These are phyloP conservation scores for Tothia fuscella DNA, from an alignment of 2,329 filamentous ascomycete genomes.

Conservation along the genomic window DNA sequence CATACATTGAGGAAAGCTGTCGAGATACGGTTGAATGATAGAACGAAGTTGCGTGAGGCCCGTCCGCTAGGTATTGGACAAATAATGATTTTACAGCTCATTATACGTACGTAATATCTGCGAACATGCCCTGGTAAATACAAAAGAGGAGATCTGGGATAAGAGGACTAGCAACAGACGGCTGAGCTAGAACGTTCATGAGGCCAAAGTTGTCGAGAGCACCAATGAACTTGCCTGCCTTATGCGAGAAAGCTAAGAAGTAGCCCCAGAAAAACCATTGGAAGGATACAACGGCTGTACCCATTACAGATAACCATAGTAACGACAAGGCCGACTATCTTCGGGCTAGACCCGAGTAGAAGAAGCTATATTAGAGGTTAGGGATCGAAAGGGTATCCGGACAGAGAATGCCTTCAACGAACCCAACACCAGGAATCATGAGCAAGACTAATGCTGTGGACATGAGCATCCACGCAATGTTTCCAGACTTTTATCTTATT, in stretches of 20 bases:
- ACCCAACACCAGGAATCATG: conserved; percentile 85
- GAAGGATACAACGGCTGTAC: conserved; percentile 66
- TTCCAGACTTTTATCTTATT: conserved; percentile 49
- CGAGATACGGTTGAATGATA: not conserved
- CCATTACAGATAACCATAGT: conserved; percentile 75
- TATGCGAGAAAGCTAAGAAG: conserved; percentile 70
- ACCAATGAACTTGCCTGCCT: conserved; percentile 63
- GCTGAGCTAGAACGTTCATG: conserved; percentile 58
- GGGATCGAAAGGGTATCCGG: conserved; percentile 5
- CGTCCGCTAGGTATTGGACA: not conserved
- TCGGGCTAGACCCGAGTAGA: conserved; percentile 82
- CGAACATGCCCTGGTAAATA: conserved; percentile 82
- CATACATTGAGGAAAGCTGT: conserved; percentile 1
- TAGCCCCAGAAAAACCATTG: conserved; percentile 97
- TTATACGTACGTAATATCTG: conserved; percentile 64
- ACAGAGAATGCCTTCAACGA: conserved; percentile 18
- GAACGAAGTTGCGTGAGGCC: too few relatives aligned
- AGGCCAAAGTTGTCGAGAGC: conserved; percentile 71
- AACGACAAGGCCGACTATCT: conserved; percentile 80
- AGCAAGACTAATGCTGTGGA: conserved; percentile 70
- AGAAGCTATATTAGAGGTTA: conserved; percentile 47
- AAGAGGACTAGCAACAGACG: conserved; percentile 59
- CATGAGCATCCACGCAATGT: conserved; percentile 71
- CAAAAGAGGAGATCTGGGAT: conserved; percentile 78
- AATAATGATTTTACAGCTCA: not conserved